phyloP scores from a whole-genome alignment of 2,329 filamentous ascomycete species.

The Fusarium sp. region DNA sequence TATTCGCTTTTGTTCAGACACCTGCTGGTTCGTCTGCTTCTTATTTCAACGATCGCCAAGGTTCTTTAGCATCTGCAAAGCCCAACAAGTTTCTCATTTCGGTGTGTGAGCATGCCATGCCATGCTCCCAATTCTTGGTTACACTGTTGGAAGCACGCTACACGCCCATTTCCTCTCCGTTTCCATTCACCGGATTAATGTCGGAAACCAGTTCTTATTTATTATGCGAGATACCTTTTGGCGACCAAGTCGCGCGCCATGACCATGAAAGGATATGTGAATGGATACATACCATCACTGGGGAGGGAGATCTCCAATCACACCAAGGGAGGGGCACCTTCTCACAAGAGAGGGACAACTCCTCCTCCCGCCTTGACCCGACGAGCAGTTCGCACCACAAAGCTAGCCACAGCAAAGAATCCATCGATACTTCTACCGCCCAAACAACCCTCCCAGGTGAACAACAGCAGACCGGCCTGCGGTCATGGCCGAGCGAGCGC shows the following conservation, averaged over 20 bases:
- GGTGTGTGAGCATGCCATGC: not conserved
- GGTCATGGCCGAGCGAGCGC: not conserved
- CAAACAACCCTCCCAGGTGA: not conserved
- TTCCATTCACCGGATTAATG: not conserved
- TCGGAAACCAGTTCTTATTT: not conserved
- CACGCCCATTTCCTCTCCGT: not conserved
- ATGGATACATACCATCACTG: not conserved
- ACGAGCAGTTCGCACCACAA: not conserved
- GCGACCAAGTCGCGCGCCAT: not conserved
- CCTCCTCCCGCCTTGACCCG: not conserved
- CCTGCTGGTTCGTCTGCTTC: not conserved
- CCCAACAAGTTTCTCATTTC: not conserved
- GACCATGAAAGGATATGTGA: not conserved
- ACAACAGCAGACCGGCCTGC: not conserved
- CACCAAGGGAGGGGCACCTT: not conserved
- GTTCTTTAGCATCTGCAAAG: not conserved
- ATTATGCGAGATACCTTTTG: not conserved
- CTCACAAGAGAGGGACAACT: not conserved
- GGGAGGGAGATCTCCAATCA: not conserved
- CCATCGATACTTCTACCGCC: not conserved
- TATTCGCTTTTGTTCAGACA: not conserved
- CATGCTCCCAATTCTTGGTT: not conserved
- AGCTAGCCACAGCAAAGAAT: not conserved
- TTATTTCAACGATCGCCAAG: not conserved
- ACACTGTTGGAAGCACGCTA: not conserved